Evolutionary conservation across 805 yeast genomes (phyloP).

Genomic region (Kazachstania bromeliacearum): DNA sequence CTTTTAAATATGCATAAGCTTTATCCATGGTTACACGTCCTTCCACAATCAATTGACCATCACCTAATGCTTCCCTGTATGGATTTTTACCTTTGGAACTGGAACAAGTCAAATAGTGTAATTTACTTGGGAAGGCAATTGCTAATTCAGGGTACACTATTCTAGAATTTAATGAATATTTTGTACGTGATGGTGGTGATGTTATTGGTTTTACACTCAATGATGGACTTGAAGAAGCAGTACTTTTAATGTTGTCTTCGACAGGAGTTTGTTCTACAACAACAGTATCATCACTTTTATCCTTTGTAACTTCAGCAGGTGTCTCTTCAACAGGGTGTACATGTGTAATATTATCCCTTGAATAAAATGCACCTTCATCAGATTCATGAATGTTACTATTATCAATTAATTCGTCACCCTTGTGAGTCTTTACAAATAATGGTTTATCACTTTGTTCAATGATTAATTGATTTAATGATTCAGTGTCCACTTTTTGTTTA

Average conservation of each 20-base stretch:
- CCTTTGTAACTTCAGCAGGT: neutral
- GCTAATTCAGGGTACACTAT: neutral
- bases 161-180: neutral
- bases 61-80: slow-evolving; percentile 20
- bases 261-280: neutral
- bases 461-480: slow-evolving; percentile 59
- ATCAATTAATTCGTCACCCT: slow-evolving; percentile 79
- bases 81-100: slow-evolving; percentile 2
- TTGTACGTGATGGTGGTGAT: neutral
- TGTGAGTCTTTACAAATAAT: slow-evolving; percentile 69
- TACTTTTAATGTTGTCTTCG: neutral
- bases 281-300: neutral
- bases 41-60: slow-evolving; percentile 30
- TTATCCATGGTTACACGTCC: slow-evolving; percentile 23
- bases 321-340: slow-evolving; percentile 2
- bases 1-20: slow-evolving; percentile 16
- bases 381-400: slow-evolving; percentile 30
- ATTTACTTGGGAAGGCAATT: neutral
- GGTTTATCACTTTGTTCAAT: slow-evolving; percentile 52
- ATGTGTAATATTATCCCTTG: slow-evolving; percentile 15
- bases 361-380: slow-evolving; percentile 25
- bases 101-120: slow-evolving; percentile 2
- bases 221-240: neutral
- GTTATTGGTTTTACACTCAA: too few relatives aligned
- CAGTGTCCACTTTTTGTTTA: slow-evolving; percentile 62